A percentile compares a stretch with the other conserved stretches of the same genome.
phyloP scores from a whole-genome alignment of 1,139 yeast species.

The Kurtzmaniella natalensis region DNA sequence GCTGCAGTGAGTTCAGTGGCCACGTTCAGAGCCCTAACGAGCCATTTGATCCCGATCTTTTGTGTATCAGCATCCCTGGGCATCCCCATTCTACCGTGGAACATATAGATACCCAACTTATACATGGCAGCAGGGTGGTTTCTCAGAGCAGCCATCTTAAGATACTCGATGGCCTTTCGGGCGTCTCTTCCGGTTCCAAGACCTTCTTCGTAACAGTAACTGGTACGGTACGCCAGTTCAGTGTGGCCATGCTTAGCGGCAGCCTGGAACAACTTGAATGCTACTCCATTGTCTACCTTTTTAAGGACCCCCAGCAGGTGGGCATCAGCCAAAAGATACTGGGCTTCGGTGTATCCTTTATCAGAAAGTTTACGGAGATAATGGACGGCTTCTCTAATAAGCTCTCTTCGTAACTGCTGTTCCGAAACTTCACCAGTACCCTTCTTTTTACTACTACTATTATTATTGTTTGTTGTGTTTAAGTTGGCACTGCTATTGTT shows the following conservation, averaged over 20 bases:
- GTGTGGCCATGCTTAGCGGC: slow-evolving; percentile 94
- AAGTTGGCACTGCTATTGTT: background rate
- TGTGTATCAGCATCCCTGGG: slow-evolving; percentile 64
- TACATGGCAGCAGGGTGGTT: slow-evolving; percentile 96
- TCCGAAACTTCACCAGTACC: slow-evolving; percentile 28
- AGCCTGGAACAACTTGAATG: slow-evolving; percentile 71
- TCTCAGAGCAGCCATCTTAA: slow-evolving; percentile 83
- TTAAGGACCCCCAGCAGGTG: slow-evolving; percentile 84
- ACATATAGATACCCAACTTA: slow-evolving; percentile 82
- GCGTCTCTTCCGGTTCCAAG: slow-evolving; percentile 89
- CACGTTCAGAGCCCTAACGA: slow-evolving; percentile 76
- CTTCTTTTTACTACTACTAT: no score
- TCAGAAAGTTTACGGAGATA: slow-evolving; percentile 72
- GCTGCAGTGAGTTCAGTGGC: slow-evolving; percentile 85
- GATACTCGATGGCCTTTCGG: slow-evolving; percentile 76
- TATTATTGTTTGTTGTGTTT: background rate
- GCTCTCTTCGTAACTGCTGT: slow-evolving; percentile 38
- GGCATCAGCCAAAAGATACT: slow-evolving; percentile 84
- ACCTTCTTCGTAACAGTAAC: slow-evolving; percentile 90
- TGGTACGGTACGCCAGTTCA: slow-evolving; percentile 88
- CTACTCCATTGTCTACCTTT: slow-evolving; percentile 73
- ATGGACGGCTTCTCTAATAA: slow-evolving; percentile 70
- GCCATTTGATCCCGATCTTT: slow-evolving; percentile 89
- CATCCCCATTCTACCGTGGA: slow-evolving; percentile 80
- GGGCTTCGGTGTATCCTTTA: slow-evolving; percentile 85